Conservation (phyloP, 2,329 filamentous ascomycete species). For the Orbilia javanica region DNA sequence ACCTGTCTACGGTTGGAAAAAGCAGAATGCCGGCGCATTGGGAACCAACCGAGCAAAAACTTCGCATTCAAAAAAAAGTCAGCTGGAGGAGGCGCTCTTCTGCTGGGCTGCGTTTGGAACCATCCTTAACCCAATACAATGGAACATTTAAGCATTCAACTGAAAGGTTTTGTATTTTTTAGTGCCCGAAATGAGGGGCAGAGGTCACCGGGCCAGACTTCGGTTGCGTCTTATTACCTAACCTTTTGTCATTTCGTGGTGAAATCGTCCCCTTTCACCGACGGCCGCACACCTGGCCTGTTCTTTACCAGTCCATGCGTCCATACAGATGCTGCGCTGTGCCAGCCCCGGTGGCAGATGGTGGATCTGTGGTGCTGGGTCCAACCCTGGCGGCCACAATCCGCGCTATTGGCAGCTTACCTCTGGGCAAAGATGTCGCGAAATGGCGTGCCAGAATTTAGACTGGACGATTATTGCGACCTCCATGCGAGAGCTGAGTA, state of each 20-base stretch:
- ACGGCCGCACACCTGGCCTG: constrained; percentile 5
- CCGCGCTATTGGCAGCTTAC: constrained; percentile 9
- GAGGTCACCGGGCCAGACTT: constrained; percentile 50
- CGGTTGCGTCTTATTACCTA: constrained; percentile 55
- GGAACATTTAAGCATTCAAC: constrained; percentile 4
- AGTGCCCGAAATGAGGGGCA: constrained; percentile 45
- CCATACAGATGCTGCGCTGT: too few relatives aligned
- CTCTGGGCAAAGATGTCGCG: constrained; percentile 31
- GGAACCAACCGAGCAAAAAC: constrained; percentile 14
- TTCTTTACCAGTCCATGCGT: too few relatives aligned
- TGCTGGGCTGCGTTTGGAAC: constrained; percentile 29
- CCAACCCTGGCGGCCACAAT: constrained; percentile 39
- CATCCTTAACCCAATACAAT: constrained; percentile 44
- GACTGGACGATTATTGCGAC: neutral
- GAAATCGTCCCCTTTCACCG: constrained; percentile 52
- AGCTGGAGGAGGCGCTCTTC: constrained; percentile 58
- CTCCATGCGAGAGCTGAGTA: neutral
- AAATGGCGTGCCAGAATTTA: constrained; percentile 36
- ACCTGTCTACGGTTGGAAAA: neutral
- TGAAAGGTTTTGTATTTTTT: constrained; percentile 11
- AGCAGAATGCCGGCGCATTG: constrained; percentile 20
- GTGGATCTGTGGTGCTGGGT: constrained; percentile 29
- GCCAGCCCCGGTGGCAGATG: neutral
- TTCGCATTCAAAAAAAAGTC: constrained; percentile 34
- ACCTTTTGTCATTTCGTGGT: constrained; percentile 55